These are phyloP conservation scores for Saccharomycopsis capsularis DNA, from an alignment of 805 yeast genomes.

Conservation along the genomic window DNA sequence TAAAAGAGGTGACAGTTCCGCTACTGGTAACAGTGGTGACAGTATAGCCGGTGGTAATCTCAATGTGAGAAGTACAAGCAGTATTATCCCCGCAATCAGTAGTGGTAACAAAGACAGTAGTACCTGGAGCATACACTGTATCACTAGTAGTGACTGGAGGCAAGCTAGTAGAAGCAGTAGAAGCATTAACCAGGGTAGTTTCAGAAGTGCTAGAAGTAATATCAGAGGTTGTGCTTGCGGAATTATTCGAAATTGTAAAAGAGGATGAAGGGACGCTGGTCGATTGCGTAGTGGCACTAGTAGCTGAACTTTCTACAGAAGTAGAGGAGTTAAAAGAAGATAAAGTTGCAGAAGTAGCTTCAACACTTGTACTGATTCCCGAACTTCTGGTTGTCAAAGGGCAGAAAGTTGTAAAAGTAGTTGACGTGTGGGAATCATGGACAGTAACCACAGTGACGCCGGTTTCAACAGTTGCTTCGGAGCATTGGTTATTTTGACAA, in stretches of 20 bases:
- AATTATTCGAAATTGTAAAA: no score
- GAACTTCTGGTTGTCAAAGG: constrained; percentile 23
- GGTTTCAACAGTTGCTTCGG: constrained; percentile 24
- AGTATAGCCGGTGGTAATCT: constrained; percentile 24
- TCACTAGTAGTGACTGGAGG: background rate
- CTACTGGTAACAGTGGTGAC: constrained; percentile 22
- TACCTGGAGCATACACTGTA: background rate
- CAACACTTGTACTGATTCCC: background rate
- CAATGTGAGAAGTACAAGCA: constrained; percentile 22
- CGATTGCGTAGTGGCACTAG: no score
- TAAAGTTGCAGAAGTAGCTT: no score
- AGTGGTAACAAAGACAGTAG: constrained; percentile 23
- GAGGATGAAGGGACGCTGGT: no score
- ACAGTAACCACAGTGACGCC: constrained; percentile 26
- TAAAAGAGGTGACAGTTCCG: constrained; percentile 23
- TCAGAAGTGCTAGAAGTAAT: background rate
- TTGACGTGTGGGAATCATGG: constrained; percentile 24
- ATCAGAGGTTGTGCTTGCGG: background rate
- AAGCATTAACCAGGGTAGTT: background rate
- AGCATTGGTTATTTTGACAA: constrained; percentile 24
- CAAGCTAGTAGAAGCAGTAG: constrained; percentile 1
- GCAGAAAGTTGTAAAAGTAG: constrained; percentile 26
- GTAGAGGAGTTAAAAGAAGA: no score
- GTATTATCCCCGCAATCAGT: constrained; percentile 27
- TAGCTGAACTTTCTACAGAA: no score